Evolutionary conservation across 1,284 basidiomycete species (phyloP).

Genomic region (Apiotrichum laibachii): DNA sequence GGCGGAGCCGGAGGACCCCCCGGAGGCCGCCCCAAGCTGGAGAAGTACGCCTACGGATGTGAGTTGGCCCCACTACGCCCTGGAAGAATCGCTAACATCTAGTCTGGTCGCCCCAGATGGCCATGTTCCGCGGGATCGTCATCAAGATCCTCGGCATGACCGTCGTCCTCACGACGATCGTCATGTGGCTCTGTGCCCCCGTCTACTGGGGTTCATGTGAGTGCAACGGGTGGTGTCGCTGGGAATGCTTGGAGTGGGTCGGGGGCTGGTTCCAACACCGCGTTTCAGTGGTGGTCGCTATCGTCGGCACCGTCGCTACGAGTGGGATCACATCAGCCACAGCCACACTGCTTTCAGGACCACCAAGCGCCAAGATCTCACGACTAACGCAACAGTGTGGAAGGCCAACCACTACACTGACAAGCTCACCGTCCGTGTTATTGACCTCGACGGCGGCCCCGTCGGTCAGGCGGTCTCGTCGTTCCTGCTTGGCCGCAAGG

Average conservation of each 20-base stretch:
- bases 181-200: slow-evolving; percentile 47
- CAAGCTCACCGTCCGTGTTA: slow-evolving; percentile 53
- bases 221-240: slow-evolving; percentile 3
- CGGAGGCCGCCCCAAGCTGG: slow-evolving; percentile 8
- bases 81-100: background rate
- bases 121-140: slow-evolving; percentile 32
- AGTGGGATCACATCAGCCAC: too few species aligned
- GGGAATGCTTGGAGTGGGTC: background rate
- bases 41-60: slow-evolving; percentile 28
- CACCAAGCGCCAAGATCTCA: background rate
- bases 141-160: slow-evolving; percentile 38
- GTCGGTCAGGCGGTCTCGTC: slow-evolving; percentile 49
- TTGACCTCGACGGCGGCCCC: slow-evolving; percentile 54
- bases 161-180: slow-evolving; percentile 32
- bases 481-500: slow-evolving; percentile 16
- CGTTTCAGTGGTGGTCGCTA: too few species aligned
- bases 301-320: background rate
- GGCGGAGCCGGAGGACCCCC: background rate
- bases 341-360: too few species aligned
- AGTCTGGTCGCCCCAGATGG: slow-evolving; percentile 40
- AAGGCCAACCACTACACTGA: slow-evolving; percentile 46
- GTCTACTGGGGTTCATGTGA: slow-evolving; percentile 55
- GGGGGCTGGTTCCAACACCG: too few species aligned
- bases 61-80: slow-evolving; percentile 6
- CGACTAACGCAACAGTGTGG: slow-evolving; percentile 31